Evolutionary conservation across 768 basidiomycete species (phyloP), one percentile per base, ranked within the genome.

Genomic region (Pisolithus orientalis): DNA sequence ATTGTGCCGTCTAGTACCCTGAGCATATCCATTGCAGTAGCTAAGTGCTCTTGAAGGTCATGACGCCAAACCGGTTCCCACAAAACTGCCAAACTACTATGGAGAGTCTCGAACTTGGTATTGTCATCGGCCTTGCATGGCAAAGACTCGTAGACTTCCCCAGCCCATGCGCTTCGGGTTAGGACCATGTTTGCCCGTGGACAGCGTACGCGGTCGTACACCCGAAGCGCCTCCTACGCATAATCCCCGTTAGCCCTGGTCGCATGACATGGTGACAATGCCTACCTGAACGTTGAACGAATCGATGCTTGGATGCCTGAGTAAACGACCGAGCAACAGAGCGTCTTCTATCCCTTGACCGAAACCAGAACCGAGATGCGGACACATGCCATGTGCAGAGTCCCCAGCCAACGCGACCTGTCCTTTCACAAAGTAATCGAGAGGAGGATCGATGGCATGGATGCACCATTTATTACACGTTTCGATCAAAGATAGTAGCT

Each of bases 311-410:
- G 76, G 70, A 54, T 77, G 74, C 6, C 61, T 59, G 14, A 83
- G 73, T 13, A 83, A 64, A 10, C 70, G 66, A 38, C 71, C 72
- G 4, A 84, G 63, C 5, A 77, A 60, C 43, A 74, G 72, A 0
- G 73, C 75, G 53, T 83, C 82, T 57, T 83, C 82, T 28, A 83
- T 71, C 2, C 79, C 82, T 65, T 83, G 82, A 7, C 81, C 78
- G 7, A 77, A 79, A 1, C 82, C 82, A 0, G 80, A 73, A 2
- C 80, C 80, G 9, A 83, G 65, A 62, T 83, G 80, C 0, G 83
- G 80, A 32, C 74, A 57, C 81, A 82, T 82, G 0, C 68, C 79
- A 57, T 83, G 82, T 8, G 81, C 81, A 16, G 81, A 75, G 60
- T 83, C 81, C 5, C 80, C 81, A 27, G 80, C 66, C 21, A 83